Conservation (phyloP, 345 rosid genomes). For the Kernera saxatilis region DNA sequence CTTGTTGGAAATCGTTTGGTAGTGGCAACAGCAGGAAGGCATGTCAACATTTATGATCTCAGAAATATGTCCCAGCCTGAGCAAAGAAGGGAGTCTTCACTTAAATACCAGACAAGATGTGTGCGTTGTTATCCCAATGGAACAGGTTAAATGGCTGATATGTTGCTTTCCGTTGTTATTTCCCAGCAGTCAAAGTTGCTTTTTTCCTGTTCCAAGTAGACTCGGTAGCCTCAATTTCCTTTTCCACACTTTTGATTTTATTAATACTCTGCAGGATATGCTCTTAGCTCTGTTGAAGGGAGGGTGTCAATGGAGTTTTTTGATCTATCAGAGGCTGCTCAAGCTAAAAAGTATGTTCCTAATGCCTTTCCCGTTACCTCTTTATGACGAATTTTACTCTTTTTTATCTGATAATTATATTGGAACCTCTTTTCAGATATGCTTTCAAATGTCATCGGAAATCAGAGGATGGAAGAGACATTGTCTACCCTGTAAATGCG, state of each 20-base stretch:
- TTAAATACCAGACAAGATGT: slow-evolving; percentile 93
- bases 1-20: slow-evolving; percentile 89
- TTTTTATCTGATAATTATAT: background rate
- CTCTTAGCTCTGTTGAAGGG: slow-evolving; percentile 95
- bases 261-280: slow-evolving; percentile 67
- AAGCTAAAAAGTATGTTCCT: slow-evolving; percentile 75
- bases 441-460: slow-evolving; percentile 96
- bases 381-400: background rate
- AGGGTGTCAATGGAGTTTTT: slow-evolving; percentile 98
- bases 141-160: slow-evolving; percentile 48
- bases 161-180: background rate
- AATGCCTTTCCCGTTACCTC: background rate
- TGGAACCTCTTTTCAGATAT: slow-evolving; percentile 45
- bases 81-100: slow-evolving; percentile 89
- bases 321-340: slow-evolving; percentile 88
- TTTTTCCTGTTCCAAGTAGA: background rate
- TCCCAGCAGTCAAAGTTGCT: background rate
- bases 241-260: background rate
- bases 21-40: slow-evolving; percentile 95
- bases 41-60: slow-evolving; percentile 86
- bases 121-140: slow-evolving; percentile 96
- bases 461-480: slow-evolving; percentile 91
- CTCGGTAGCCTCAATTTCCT: background rate
- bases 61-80: slow-evolving; percentile 97
- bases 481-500: slow-evolving; percentile 92